A percentile compares a stretch with the other conserved stretches of the same genome.
Evolutionary conservation across 371 early-diverging fungal genomes (phyloP).

Genomic region (Haplosporangium sp.): DNA sequence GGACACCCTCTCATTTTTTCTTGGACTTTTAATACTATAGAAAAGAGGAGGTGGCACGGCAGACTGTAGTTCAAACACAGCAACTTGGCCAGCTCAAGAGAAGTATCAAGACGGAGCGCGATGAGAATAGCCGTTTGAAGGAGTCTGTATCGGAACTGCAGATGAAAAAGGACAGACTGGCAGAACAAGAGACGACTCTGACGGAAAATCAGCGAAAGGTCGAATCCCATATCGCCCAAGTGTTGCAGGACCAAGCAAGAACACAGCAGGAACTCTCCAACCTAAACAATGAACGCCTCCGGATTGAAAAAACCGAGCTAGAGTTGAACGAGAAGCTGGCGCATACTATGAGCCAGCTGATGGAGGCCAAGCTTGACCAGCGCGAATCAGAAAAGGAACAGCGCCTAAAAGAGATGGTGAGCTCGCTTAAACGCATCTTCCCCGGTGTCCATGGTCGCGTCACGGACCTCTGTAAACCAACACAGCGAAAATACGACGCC

Average conservation of each 20-base stretch:
- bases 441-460: slow-evolving; percentile 94
- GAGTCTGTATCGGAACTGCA: slow-evolving; percentile 69
- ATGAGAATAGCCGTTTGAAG: slow-evolving; percentile 66
- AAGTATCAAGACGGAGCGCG: slow-evolving; percentile 71
- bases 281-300: slow-evolving; percentile 32
- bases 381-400: slow-evolving; percentile 85
- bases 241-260: slow-evolving; percentile 57
- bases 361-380: slow-evolving; percentile 84
- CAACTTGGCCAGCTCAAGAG: slow-evolving; percentile 74
- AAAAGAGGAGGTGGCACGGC: slow-evolving; percentile 77
- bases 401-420: slow-evolving; percentile 79
- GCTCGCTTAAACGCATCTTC: slow-evolving; percentile 86
- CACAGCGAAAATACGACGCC: slow-evolving; percentile 91
- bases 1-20: background rate
- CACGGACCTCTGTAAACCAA: slow-evolving; percentile 91
- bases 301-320: slow-evolving; percentile 66
- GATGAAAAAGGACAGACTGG: slow-evolving; percentile 59
- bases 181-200: slow-evolving; percentile 60
- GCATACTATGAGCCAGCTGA: slow-evolving; percentile 75
- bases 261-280: slow-evolving; percentile 50
- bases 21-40: slow-evolving; percentile 37
- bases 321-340: slow-evolving; percentile 88
- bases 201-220: slow-evolving; percentile 53
- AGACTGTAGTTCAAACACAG: slow-evolving; percentile 75
- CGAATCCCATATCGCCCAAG: slow-evolving; percentile 51